phyloP scores from a whole-genome alignment of 108 stramenopile genomes.

The Craspedostauros australis region DNA sequence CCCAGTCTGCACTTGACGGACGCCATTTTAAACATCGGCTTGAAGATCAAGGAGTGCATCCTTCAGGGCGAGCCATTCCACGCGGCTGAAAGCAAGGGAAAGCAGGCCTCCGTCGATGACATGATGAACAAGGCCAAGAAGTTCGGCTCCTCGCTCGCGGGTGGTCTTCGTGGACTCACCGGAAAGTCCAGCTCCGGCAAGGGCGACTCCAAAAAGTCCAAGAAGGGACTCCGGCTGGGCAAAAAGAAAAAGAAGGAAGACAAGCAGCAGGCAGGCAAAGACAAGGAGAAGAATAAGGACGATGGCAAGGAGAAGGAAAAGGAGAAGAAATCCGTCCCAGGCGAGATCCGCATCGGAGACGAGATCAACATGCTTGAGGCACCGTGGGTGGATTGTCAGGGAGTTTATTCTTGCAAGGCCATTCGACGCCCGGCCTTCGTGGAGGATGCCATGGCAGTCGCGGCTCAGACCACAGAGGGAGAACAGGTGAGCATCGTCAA shows the following conservation, averaged over 20 bases:
- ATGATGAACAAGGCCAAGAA: constrained; percentile 25
- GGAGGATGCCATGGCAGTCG: constrained; percentile 49
- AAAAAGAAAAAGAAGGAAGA: not conserved
- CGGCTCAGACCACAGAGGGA: constrained; percentile 21
- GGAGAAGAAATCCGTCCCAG: constrained; percentile 11
- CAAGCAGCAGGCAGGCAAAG: constrained; percentile 3
- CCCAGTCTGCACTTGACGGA: constrained; percentile 79
- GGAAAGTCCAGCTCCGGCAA: not conserved
- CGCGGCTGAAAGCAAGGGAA: constrained; percentile 9
- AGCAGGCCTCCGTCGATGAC: constrained; percentile 29
- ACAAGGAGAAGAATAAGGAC: constrained; percentile 3
- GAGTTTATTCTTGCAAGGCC: constrained; percentile 81
- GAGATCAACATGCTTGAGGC: constrained; percentile 79
- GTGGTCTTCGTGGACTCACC: constrained; percentile 16
- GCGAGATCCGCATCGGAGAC: constrained; percentile 67
- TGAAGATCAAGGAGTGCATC: constrained; percentile 78
- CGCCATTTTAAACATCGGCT: constrained; percentile 74
- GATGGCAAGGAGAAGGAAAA: constrained; percentile 1
- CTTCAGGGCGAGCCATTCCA: constrained; percentile 68
- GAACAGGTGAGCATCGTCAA: constrained; percentile 34
- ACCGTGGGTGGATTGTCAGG: constrained; percentile 78
- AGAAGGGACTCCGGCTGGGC: no score
- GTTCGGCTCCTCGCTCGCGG: constrained; percentile 14
- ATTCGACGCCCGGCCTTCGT: constrained; percentile 76
- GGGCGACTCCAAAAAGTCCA: not conserved